Evolutionary conservation across 148 eudicot genomes (phyloP).

Genomic region (Cornus florida): DNA sequence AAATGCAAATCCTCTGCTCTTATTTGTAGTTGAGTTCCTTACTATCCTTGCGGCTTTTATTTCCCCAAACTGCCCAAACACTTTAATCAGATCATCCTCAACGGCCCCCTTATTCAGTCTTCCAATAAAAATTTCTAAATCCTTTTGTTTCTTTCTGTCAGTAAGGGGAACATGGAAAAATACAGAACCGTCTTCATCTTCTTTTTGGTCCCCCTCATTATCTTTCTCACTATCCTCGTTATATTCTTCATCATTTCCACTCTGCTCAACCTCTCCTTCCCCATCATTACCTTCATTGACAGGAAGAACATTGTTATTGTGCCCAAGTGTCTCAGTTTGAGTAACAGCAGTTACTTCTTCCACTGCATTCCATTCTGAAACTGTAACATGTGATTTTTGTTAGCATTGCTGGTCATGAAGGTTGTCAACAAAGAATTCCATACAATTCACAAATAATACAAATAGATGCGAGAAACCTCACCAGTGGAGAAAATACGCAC

Average conservation of each 20-base stretch:
- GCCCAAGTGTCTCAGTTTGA: slow-evolving; percentile 7
- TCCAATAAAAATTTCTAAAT: slow-evolving; percentile 29
- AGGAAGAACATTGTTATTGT: neutral
- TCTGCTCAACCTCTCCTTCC: slow-evolving; percentile 10
- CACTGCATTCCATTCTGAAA: slow-evolving; percentile 15
- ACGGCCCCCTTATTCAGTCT: slow-evolving; percentile 22
- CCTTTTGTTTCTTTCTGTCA: slow-evolving; percentile 19
- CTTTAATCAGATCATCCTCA: slow-evolving; percentile 33
- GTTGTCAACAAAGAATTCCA: neutral
- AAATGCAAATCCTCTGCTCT: slow-evolving; percentile 40
- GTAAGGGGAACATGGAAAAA: slow-evolving; percentile 3
- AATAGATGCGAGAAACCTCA: neutral
- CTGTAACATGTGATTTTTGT: slow-evolving; percentile 1
- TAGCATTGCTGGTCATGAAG: neutral
- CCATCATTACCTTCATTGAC: slow-evolving; percentile 8
- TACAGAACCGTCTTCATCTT: slow-evolving; percentile 9
- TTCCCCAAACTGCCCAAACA: slow-evolving; percentile 33
- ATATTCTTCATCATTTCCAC: slow-evolving; percentile 11
- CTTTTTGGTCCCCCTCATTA: slow-evolving; percentile 1
- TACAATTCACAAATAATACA: neutral
- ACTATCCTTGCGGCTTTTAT: slow-evolving; percentile 21
- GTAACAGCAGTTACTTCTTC: slow-evolving; percentile 16
- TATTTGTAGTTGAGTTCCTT: slow-evolving; percentile 22
- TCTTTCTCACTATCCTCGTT: slow-evolving; percentile 10
- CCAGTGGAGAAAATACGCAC: neutral